phyloP scores from a whole-genome alignment of 441 rosid genomes.

The Jatropha podagrica region DNA sequence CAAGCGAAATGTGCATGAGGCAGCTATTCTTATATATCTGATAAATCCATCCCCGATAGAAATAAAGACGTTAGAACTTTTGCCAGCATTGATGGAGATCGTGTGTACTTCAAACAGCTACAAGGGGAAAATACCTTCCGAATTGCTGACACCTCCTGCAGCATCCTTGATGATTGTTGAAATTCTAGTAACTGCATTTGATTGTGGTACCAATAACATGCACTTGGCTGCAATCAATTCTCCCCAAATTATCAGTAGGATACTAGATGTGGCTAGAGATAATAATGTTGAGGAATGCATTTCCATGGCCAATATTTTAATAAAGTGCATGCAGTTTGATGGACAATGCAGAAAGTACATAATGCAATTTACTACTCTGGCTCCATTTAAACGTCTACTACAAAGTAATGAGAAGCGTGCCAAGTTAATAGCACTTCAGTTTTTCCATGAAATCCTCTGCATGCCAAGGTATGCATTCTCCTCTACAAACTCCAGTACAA shows the following conservation, averaged over 20 bases:
- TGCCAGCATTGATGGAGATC: slow-evolving; percentile 77
- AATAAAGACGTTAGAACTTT: slow-evolving; percentile 76
- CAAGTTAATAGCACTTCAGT: slow-evolving; percentile 55
- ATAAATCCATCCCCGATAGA: slow-evolving; percentile 86
- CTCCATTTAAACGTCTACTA: slow-evolving; percentile 65
- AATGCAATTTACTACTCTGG: slow-evolving; percentile 52
- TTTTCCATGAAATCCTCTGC: slow-evolving; percentile 73
- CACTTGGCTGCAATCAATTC: slow-evolving; percentile 76
- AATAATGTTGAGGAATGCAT: slow-evolving; percentile 54
- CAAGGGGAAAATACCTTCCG: slow-evolving; percentile 37
- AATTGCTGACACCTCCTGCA: slow-evolving; percentile 66
- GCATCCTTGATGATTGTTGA: slow-evolving; percentile 92
- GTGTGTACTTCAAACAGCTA: slow-evolving; percentile 53
- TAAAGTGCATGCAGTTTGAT: slow-evolving; percentile 90
- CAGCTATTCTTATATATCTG: slow-evolving; percentile 74
- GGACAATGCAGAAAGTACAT: slow-evolving; percentile 69
- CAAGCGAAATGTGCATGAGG: slow-evolving; percentile 80
- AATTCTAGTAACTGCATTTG: slow-evolving; percentile 85
- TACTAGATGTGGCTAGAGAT: slow-evolving; percentile 62
- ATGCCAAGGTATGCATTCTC: slow-evolving; percentile 60
- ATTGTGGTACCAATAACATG: slow-evolving; percentile 62
- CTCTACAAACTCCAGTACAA: not conserved
- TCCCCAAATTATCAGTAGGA: slow-evolving; percentile 63
- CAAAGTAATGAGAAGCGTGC: slow-evolving; percentile 57
- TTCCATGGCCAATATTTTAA: slow-evolving; percentile 73